A percentile compares a stretch with the other conserved stretches of the same genome.
phyloP scores from a whole-genome alignment of 2,329 filamentous ascomycete genomes.

The Epichloe aotearoae region DNA sequence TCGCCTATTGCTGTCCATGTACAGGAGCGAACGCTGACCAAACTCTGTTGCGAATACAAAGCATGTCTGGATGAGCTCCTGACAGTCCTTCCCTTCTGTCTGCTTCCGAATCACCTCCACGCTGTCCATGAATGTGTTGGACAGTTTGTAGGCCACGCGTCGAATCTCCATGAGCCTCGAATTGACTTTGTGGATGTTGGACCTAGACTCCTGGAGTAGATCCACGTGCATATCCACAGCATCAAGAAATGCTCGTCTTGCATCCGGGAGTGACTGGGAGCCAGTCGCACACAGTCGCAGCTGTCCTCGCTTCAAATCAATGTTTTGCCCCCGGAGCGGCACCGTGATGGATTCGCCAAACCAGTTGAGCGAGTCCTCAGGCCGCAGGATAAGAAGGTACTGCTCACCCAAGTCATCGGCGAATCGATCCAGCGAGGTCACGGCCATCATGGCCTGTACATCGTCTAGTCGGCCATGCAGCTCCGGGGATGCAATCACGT shows the following conservation, averaged over 20 bases:
- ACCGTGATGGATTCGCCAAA: conserved; percentile 62
- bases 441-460: conserved; percentile 75
- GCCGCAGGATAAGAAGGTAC: conserved; percentile 74
- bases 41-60: conserved; percentile 99
- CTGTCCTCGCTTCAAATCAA: conserved; percentile 78
- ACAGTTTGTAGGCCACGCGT: conserved; percentile 89
- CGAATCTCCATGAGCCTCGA: conserved; percentile 85
- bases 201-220: conserved; percentile 80
- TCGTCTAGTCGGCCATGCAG: conserved; percentile 64
- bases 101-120: conserved; percentile 87
- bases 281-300: conserved; percentile 81
- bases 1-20: conserved; percentile 89
- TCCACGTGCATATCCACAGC: conserved; percentile 76
- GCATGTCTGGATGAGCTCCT: conserved; percentile 93
- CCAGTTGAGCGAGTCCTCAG: conserved; percentile 70
- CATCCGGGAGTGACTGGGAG: conserved; percentile 64
- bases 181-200: conserved; percentile 88
- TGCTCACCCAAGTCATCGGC: conserved; percentile 62
- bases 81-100: conserved; percentile 70
- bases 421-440: conserved; percentile 39
- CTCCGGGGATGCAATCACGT: conserved; percentile 73
- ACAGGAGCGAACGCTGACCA: conserved; percentile 82
- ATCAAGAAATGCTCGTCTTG: conserved; percentile 65
- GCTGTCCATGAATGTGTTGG: conserved; percentile 97
- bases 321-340: conserved; percentile 60